Percentiles rank a stretch among this genome's conserved stretches.
Conservation (phyloP, 2,329 filamentous ascomycete genomes). For the Graphiopsis chlorocephala region DNA sequence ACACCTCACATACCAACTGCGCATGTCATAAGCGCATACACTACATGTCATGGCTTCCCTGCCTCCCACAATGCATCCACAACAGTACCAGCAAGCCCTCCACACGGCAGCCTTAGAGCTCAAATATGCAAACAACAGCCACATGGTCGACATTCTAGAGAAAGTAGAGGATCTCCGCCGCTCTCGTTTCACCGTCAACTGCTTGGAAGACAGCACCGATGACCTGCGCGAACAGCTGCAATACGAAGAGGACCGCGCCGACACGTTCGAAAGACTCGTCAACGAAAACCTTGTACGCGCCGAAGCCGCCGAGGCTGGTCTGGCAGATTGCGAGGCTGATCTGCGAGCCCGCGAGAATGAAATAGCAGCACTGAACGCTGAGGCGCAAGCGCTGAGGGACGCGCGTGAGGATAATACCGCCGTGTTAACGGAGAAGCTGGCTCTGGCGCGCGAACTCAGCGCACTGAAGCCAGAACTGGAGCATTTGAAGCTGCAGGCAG, state of each 20-base stretch:
- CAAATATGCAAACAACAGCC: conserved; percentile 63
- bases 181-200: conserved; percentile 64
- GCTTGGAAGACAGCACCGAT: conserved; percentile 73
- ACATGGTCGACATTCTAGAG: conserved; percentile 64
- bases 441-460: conserved; percentile 58
- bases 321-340: conserved; percentile 49
- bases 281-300: conserved; percentile 48
- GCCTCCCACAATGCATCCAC: conserved; percentile 20
- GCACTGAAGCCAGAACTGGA: conserved; percentile 61
- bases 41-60: conserved; percentile 23
- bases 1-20: conserved; percentile 17
- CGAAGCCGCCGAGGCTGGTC: conserved; percentile 46
- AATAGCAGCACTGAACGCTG: conserved; percentile 61
- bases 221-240: conserved; percentile 63
- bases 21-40: conserved; percentile 19
- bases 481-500: conserved; percentile 57
- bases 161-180: conserved; percentile 74
- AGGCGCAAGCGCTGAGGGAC: conserved; percentile 66
- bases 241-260: conserved; percentile 59
- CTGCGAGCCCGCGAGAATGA: conserved; percentile 54
- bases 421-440: conserved; percentile 63
- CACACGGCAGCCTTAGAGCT: conserved; percentile 61
- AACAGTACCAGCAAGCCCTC: conserved; percentile 50
- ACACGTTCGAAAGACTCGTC: conserved; percentile 51
- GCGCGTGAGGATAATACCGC: conserved; percentile 69